Base-by-base conservation (phyloP, 2,329 filamentous ascomycete genomes). In the Ophiostoma tasmaniense region DNA sequence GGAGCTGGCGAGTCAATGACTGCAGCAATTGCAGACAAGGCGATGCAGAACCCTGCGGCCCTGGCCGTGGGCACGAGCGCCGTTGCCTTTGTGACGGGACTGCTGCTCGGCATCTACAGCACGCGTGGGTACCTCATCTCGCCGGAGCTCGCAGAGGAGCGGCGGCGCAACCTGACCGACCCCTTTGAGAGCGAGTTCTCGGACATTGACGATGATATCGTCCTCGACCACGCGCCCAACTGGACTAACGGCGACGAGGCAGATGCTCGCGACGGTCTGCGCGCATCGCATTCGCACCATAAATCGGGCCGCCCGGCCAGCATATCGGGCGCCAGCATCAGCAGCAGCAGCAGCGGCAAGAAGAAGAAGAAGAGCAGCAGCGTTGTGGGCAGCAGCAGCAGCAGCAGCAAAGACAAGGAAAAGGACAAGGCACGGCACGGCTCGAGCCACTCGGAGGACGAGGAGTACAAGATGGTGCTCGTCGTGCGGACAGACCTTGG, bases 381-480 rank as follows among this genome's bases (percentile, higher is more conserved):
- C 33, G 37, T 50, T 42, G 76, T 76, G 66, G 39, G 65, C 45
- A 68, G 71, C 69, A 74, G 75, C 67, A 81, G 76, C 55, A 67
- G 52, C 65, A 66, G 55, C 55, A 55, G 65, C 39, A 66, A 30
- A 13, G 67, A 70, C 69, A 80, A 67, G 79, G 80, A 84, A 74
- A 74, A 83, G 74, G 81, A 77, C 72, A 79, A 77, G 71, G 81
- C 81, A 75, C 79, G 81, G 73, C 28, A 69, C 55, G 35, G 73
- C 72, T 25, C 72, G 70, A 28, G 72, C 74, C 66, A 75, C 75
- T 59, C 75, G 74, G 25, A 81, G 64, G 83, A 81, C 30, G 93
- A 97, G 79, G 93, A 97, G 78, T 97, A 94, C 82, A 98, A 98
- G 81, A 83, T 98, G 70, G 92, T 97, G 17, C 82, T 99, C 42